A percentile compares a stretch with the other conserved stretches of the same genome.
phyloP scores from a whole-genome alignment of 805 yeast genomes.

The Monosporozyma yasuniensis region DNA sequence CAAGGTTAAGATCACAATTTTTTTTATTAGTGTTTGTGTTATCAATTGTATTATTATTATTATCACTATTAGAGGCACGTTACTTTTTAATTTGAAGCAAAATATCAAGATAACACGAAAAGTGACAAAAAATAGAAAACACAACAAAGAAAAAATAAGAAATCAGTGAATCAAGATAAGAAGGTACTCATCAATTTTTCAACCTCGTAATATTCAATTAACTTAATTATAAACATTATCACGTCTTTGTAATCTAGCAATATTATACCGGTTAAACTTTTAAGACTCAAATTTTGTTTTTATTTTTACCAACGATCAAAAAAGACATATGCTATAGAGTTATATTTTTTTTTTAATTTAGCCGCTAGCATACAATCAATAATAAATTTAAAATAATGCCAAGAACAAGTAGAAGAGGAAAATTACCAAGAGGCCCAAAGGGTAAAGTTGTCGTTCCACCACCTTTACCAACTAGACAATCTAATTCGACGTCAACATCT shows the following conservation, averaged over 20 bases:
- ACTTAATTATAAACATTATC: neutral
- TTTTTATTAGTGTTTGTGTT: neutral
- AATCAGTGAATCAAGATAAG: neutral
- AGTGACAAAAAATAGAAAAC: neutral
- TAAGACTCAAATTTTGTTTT: neutral
- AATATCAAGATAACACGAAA: neutral
- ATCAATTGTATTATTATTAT: neutral
- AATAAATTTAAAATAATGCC: constrained; percentile 7
- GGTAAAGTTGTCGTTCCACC: constrained; percentile 5
- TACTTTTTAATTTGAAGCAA: neutral
- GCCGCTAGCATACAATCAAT: neutral
- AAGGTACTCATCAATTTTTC: neutral
- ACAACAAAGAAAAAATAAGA: neutral
- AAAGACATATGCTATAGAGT: neutral
- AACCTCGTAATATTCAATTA: neutral
- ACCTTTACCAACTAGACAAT: neutral
- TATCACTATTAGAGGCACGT: neutral
- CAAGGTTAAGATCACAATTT: neutral
- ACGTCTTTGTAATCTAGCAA: neutral
- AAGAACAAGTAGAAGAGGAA: constrained; percentile 20
- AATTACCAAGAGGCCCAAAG: constrained; percentile 3
- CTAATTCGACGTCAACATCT: neutral
- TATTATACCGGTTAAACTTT: neutral
- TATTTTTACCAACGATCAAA: neutral
- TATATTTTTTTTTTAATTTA: neutral